Base-by-base conservation (phyloP, 306 rosid genomes). In the Carpinus fangiana region DNA sequence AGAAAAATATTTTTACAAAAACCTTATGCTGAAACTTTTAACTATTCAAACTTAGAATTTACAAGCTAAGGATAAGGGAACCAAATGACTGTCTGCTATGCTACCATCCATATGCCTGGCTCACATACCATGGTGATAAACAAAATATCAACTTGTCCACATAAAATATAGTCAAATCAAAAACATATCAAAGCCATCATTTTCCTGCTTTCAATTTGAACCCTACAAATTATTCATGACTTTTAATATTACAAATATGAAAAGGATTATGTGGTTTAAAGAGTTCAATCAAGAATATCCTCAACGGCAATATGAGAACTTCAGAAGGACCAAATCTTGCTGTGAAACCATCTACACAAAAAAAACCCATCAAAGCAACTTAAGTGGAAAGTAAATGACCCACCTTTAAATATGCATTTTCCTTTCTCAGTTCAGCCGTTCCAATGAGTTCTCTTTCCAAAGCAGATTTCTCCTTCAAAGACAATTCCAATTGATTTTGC, bases 401-500 rank as follows among this genome's bases (percentile, higher is more conserved):
- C 77, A 95, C 99, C 90, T 89, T 93, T 62, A 95, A 84, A 12
- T 43, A 48, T 64, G 90, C 84, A 86, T 93, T 95, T 87, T 95
- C 96, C 86, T 84, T 93, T 73, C 90, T 90, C 76, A 93, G 73
- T 79, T 89, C 94, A 64, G 90, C 90, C 87, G 88, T 85, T 46
- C 83, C 82, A 76, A 74, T 64, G 72, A 89, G 90, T 81, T 93
- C 99, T 83, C 96, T 87, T 86, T 89, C 90, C 75, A 95, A 80
- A 74, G 92, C 90, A 45, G 82, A 85, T 87, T 89, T 95, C 83
- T 89, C 99, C 84, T 93, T 95, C 18, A 75, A 52, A 12, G 92
- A 90, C 81, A 91, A 82, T 59, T 89, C 98, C 82, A 93, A 73
- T 87, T 91, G 99, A 87, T 90, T 93, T 78, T 91, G 92, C 79